These are phyloP conservation scores for Fusarium sp. DNA, from an alignment of 2,329 filamentous ascomycete species.

Conservation along the genomic window DNA sequence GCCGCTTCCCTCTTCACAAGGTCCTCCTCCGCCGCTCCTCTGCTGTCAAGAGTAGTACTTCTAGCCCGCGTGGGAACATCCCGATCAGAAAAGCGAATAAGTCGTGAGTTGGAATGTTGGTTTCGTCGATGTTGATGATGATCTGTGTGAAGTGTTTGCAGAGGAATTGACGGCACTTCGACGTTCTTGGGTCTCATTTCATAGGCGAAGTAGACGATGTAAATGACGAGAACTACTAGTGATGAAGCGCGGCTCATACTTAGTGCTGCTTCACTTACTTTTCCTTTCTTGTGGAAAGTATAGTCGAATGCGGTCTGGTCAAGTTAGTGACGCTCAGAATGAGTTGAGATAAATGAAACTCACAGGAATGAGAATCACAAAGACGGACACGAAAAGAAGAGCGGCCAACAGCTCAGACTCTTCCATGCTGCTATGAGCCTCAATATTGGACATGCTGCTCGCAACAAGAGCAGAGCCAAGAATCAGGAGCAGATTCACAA, in stretches of 20 bases:
- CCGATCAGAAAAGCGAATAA: slow-evolving; percentile 49
- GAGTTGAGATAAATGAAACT: background rate
- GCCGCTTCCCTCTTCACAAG: slow-evolving; percentile 9
- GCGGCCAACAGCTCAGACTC: slow-evolving; percentile 52
- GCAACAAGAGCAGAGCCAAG: slow-evolving; percentile 80
- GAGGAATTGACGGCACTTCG: slow-evolving; percentile 77
- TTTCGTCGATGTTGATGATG: slow-evolving; percentile 13
- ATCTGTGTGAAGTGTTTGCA: slow-evolving; percentile 66
- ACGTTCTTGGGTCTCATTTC: slow-evolving; percentile 73
- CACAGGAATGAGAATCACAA: slow-evolving; percentile 54
- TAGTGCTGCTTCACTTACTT: slow-evolving; percentile 71
- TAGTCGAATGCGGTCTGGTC: slow-evolving; percentile 55
- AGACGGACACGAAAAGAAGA: slow-evolving; percentile 53
- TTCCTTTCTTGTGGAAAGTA: slow-evolving; percentile 65
- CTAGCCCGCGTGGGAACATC: slow-evolving; percentile 19
- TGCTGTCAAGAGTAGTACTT: slow-evolving; percentile 32
- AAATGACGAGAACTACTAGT: slow-evolving; percentile 78
- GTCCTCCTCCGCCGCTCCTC: slow-evolving; percentile 16
- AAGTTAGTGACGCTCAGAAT: background rate
- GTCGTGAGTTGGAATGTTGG: slow-evolving; percentile 33
- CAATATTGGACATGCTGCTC: slow-evolving; percentile 74
- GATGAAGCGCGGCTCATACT: slow-evolving; percentile 82
- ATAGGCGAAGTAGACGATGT: slow-evolving; percentile 78
- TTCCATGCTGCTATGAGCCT: slow-evolving; percentile 60
- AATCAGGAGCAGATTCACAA: slow-evolving; percentile 81